Evolutionary conservation across 345 rosid species (phyloP).

Genomic region (Adansonia digitata): DNA sequence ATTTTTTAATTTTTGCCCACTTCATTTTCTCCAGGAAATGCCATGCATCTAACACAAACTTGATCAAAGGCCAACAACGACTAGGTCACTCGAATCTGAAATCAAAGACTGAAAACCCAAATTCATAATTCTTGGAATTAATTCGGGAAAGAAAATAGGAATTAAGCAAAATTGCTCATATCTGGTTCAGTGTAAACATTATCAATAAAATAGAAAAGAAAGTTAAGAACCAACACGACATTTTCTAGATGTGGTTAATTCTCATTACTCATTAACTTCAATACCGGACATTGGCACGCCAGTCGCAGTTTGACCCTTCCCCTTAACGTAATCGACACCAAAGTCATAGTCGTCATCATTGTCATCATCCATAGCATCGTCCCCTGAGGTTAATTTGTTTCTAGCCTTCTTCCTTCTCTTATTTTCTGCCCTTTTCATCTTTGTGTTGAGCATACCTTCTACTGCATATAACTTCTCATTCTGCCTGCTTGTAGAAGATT

Average conservation of each 20-base stretch:
- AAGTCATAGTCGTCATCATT: slow-evolving; percentile 66
- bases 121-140: too few species aligned
- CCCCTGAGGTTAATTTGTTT: slow-evolving; percentile 31
- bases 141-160: background rate
- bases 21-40: too few species aligned
- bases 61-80: too few species aligned
- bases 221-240: background rate
- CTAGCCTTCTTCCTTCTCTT: slow-evolving; percentile 63
- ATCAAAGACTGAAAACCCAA: too few species aligned
- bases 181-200: background rate
- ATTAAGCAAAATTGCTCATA: background rate
- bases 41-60: too few species aligned
- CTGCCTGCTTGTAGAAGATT: slow-evolving; percentile 44
- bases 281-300: slow-evolving; percentile 51
- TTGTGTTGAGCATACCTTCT: slow-evolving; percentile 72
- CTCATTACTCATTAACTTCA: slow-evolving; percentile 34
- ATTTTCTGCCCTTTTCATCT: slow-evolving; percentile 67
- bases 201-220: background rate
- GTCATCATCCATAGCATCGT: slow-evolving; percentile 57
- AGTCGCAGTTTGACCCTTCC: slow-evolving; percentile 19
- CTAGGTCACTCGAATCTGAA: too few species aligned
- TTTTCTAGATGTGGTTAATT: background rate
- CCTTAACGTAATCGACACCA: slow-evolving; percentile 65
- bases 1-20: too few species aligned
- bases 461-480: slow-evolving; percentile 63